Conservation (phyloP, 768 basidiomycete genomes). For the Mycena sanguinolenta region DNA sequence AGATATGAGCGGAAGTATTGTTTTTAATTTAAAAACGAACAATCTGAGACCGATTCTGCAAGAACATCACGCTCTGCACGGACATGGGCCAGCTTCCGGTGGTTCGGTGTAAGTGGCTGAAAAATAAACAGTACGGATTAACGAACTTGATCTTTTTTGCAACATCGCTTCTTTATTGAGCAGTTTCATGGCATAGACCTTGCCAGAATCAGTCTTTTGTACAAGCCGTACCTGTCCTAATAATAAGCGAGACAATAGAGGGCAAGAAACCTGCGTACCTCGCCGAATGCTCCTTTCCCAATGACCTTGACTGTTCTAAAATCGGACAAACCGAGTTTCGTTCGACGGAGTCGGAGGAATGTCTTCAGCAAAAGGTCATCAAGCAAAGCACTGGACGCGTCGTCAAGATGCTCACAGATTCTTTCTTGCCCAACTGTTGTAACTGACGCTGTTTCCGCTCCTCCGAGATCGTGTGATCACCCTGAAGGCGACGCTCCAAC, state of each 20-base stretch:
- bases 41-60: slow-evolving; percentile 88
- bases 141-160: slow-evolving; percentile 95
- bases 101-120: slow-evolving; percentile 8
- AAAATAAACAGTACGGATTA: background rate
- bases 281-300: slow-evolving; percentile 98
- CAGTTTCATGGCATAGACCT: slow-evolving; percentile 92
- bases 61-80: slow-evolving; percentile 97
- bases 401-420: slow-evolving; percentile 56
- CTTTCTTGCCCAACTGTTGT: slow-evolving; percentile 86
- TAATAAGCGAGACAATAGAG: slow-evolving; percentile 1
- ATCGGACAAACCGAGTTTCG: slow-evolving; percentile 91
- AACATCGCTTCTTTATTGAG: slow-evolving; percentile 95
- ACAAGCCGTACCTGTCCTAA: slow-evolving; percentile 83
- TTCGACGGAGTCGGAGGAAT: slow-evolving; percentile 88
- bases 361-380: slow-evolving; percentile 47
- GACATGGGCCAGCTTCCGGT: slow-evolving; percentile 90
- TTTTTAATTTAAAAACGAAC: slow-evolving; percentile 11
- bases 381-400: background rate
- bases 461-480: slow-evolving; percentile 78
- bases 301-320: slow-evolving; percentile 99
- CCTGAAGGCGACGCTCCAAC: slow-evolving; percentile 83
- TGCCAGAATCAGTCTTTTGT: slow-evolving; percentile 96
- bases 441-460: slow-evolving; percentile 90
- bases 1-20: background rate
- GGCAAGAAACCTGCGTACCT: slow-evolving; percentile 63